phyloP scores from a whole-genome alignment of 345 rosid species.

The Anacardium occidentale region DNA sequence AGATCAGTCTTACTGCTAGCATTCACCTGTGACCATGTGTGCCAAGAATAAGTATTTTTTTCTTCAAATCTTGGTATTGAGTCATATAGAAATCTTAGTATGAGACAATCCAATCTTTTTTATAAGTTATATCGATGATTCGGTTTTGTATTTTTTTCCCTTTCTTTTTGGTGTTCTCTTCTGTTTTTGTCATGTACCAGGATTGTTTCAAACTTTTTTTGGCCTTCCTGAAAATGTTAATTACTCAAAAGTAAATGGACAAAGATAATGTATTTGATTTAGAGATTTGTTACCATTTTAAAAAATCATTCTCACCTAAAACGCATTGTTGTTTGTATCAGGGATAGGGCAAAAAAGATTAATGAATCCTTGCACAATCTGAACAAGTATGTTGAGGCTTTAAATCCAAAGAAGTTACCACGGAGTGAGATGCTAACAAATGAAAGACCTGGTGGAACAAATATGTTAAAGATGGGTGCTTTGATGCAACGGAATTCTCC shows the following conservation, averaged over 20 bases:
- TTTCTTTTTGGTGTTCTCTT: neutral
- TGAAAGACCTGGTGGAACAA: constrained; percentile 43
- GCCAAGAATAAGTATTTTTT: neutral
- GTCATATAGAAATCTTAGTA: neutral
- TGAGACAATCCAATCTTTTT: no score
- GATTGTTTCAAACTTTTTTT: neutral
- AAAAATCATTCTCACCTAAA: constrained; percentile 7
- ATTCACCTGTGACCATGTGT: constrained; percentile 6
- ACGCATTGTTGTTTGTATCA: constrained; percentile 22
- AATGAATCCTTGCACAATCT: constrained; percentile 39
- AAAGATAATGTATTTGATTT: neutral
- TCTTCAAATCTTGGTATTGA: neutral
- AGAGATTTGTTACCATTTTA: neutral
- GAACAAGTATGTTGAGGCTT: constrained; percentile 33
- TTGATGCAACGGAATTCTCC: constrained; percentile 42
- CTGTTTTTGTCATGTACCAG: neutral
- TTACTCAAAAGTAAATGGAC: neutral
- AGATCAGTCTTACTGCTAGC: constrained; percentile 4
- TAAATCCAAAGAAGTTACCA: constrained; percentile 42
- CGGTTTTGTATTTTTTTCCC: neutral
- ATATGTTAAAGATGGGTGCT: constrained; percentile 37
- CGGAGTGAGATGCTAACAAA: constrained; percentile 38
- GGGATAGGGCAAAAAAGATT: constrained; percentile 40
- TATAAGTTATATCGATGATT: neutral
- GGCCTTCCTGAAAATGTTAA: neutral